A percentile compares a stretch with the other conserved stretches of the same genome.
phyloP scores from a whole-genome alignment of 768 basidiomycete species.

The Trichaptum fuscoviolaceum region DNA sequence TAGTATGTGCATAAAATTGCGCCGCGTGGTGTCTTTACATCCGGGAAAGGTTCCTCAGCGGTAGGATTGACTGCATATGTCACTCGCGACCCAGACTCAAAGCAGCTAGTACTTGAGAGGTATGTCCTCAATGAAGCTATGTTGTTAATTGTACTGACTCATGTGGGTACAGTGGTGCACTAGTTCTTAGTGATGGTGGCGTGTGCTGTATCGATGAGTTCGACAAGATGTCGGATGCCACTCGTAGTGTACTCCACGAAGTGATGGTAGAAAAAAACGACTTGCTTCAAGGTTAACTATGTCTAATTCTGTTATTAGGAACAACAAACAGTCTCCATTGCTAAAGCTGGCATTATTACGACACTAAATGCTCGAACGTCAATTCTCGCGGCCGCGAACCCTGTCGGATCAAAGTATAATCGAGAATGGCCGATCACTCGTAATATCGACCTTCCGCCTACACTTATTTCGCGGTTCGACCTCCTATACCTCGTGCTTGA shows the following conservation, averaged over 20 bases:
- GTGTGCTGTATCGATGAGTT: constrained; percentile 99
- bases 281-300: neutral
- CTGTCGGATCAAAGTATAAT: constrained; percentile 94
- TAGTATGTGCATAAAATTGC: constrained; percentile 99
- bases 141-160: neutral
- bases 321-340: constrained; percentile 99
- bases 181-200: constrained; percentile 92
- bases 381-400: constrained; percentile 95
- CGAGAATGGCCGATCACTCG: constrained; percentile 85
- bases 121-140: constrained; percentile 22
- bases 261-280: constrained; percentile 67
- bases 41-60: constrained; percentile 96
- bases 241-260: constrained; percentile 97
- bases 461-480: constrained; percentile 96
- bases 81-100: constrained; percentile 96
- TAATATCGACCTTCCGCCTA: constrained; percentile 97
- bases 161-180: constrained; percentile 61
- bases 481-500: constrained; percentile 94
- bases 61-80: constrained; percentile 99
- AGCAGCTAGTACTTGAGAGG: constrained; percentile 97
- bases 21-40: constrained; percentile 94
- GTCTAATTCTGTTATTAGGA: constrained; percentile 50
- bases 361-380: constrained; percentile 98
- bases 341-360: constrained; percentile 98
- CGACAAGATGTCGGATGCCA: constrained; percentile 98